Base-by-base conservation (phyloP, 2,329 filamentous ascomycete species). In the Aspergillus fructus region DNA sequence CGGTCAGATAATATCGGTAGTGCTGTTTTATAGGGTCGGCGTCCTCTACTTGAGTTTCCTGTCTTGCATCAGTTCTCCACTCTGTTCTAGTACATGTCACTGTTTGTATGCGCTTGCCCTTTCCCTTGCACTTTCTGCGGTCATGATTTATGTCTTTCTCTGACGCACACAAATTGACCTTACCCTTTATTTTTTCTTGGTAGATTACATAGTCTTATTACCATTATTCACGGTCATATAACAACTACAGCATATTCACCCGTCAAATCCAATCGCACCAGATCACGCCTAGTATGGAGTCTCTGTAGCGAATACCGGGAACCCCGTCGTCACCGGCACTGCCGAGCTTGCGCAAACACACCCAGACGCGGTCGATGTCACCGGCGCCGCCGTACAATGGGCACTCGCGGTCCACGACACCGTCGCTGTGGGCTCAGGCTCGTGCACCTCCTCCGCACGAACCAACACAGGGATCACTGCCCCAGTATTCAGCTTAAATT, bases 401-500 rank as follows among this genome's bases (percentile, higher is more conserved):
- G 68, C 62, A 56, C 62, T 67, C 19, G 49, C 58, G 13, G 66
- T 64, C 66, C 71, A 76, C 24, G 72, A 34, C 33, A 63, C 53
- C 15, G 64, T 60, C 4, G 66, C 60, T 3, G 66, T 64, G 12
- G 59, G 33, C 3, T 42, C 17, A 19, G 52, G 42, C 30, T 56
- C 58, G 34, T 42, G 30, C 5, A 65, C 52, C 39, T 57, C 69
- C 62, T 77, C 73, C 0, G 76, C 78, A 63, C 74, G 78, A 5
- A 83, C 74, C 55, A 83, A 64, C 15, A 83, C 76, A 0, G 81
- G 80, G 48, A 83, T 79, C 21, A 82, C 76, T 7, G 74, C 77
- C 3, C 81, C 81, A 0, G 81, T 83, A 23, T 59, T 73, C 59
- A 83, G 58, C 21, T 63, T 68, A 60, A 83, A 83, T 13, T 65